A percentile compares a stretch with the other conserved stretches of the same genome.
Evolutionary conservation across 768 basidiomycete species (phyloP).

Genomic region (Collybiopsis luxurians): DNA sequence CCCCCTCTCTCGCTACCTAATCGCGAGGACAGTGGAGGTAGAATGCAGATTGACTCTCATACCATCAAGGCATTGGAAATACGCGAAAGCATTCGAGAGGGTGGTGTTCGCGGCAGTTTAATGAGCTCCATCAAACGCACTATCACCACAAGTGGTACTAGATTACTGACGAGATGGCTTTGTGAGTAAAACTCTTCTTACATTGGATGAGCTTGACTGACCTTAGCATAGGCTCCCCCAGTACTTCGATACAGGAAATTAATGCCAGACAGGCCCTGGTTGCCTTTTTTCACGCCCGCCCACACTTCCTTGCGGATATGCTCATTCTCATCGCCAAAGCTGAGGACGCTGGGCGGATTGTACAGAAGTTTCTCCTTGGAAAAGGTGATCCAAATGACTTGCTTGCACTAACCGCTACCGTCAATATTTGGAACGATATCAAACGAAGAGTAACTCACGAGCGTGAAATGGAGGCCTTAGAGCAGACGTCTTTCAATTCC

Average conservation of each 20-base stretch:
- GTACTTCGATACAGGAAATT: conserved; percentile 72
- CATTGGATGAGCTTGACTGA: conserved; percentile 17
- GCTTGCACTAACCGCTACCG: conserved; percentile 57
- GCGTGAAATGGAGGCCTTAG: conserved; percentile 44
- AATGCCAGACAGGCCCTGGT: conserved; percentile 75
- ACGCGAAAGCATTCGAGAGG: conserved; percentile 69
- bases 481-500: conserved; percentile 22
- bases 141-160: conserved; percentile 71
- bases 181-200: conserved; percentile 53
- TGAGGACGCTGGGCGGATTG: conserved; percentile 72
- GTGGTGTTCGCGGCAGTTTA: conserved; percentile 70
- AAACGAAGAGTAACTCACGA: conserved; percentile 53
- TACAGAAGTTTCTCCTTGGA: conserved; percentile 72
- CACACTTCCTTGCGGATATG: conserved; percentile 66
- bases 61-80: conserved; percentile 90
- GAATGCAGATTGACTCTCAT: conserved; percentile 90
- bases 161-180: conserved; percentile 72
- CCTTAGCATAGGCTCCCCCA: conserved; percentile 68
- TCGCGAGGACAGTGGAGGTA: conserved; percentile 48
- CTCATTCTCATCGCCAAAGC: conserved; percentile 48
- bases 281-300: conserved; percentile 58
- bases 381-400: conserved; percentile 69
- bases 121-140: conserved; percentile 76
- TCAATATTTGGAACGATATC: conserved; percentile 57
- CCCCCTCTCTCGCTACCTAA: conserved; percentile 57